Evolutionary conservation across 192 early-diverging fungal genomes (phyloP).

Genomic region (Endogone sp.): DNA sequence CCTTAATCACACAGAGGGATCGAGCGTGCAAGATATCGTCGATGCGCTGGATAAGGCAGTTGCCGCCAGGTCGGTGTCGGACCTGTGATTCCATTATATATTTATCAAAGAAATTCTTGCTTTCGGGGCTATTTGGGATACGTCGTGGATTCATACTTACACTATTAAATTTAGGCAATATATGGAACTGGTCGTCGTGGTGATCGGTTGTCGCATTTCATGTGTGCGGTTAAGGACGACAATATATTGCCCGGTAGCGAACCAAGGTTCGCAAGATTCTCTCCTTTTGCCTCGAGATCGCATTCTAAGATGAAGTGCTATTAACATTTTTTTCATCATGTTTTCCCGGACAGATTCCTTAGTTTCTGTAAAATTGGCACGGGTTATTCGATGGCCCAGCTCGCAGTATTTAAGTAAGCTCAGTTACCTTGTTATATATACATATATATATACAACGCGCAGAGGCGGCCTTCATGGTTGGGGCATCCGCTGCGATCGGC

Average conservation of each 20-base stretch:
- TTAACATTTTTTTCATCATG: too few species aligned
- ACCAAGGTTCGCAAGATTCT: neutral
- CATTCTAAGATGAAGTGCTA: too few species aligned
- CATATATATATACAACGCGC: slow-evolving; percentile 35
- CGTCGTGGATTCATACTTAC: too few species aligned
- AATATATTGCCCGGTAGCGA: neutral
- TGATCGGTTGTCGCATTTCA: slow-evolving; percentile 1
- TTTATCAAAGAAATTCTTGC: neutral
- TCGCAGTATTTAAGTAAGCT: slow-evolving; percentile 55
- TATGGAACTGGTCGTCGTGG: neutral
- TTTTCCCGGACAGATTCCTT: neutral
- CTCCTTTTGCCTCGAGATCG: too few species aligned
- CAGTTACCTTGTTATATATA: too few species aligned
- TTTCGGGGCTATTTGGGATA: neutral
- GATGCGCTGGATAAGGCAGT: slow-evolving; percentile 54
- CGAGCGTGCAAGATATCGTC: slow-evolving; percentile 53
- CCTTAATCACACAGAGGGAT: slow-evolving; percentile 46
- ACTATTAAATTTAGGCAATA: neutral
- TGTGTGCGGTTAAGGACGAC: neutral
- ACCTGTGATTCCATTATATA: too few species aligned
- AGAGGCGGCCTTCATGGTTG: slow-evolving; percentile 45
- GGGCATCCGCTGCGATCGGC: slow-evolving; percentile 37
- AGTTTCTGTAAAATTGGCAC: slow-evolving; percentile 6
- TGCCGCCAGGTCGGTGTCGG: slow-evolving; percentile 47
- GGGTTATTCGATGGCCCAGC: slow-evolving; percentile 38